Percentiles rank a stretch among this genome's conserved stretches.
Evolutionary conservation across 345 rosid genomes (phyloP).

Genomic region (Populus deltoides): DNA sequence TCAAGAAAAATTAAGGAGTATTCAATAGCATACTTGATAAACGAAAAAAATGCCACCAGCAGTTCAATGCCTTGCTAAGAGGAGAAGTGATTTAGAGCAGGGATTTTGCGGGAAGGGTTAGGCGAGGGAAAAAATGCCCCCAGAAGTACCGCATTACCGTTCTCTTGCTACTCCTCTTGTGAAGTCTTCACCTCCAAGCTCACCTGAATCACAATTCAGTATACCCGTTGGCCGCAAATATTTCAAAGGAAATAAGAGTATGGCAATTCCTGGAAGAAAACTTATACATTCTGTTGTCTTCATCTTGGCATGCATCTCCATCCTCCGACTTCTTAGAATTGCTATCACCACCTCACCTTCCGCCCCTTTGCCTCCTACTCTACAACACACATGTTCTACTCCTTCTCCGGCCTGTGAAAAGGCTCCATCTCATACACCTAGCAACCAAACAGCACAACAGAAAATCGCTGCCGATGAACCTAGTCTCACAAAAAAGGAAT

Average conservation of each 20-base stretch:
- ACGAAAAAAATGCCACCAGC: conserved; percentile 11
- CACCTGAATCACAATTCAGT: conserved; percentile 24
- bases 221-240: conserved; percentile 26
- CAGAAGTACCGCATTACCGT: conserved; percentile 47
- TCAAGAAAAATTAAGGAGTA: conserved; percentile 25
- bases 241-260: conserved; percentile 35
- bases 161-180: conserved; percentile 40
- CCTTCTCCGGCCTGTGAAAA: conserved; percentile 23
- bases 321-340: conserved; percentile 57
- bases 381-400: conserved; percentile 25
- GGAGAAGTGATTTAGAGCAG: conserved; percentile 31
- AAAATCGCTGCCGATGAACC: conserved; percentile 3
- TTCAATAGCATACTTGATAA: conserved; percentile 12
- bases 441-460: conserved; percentile 4
- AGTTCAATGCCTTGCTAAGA: conserved; percentile 4
- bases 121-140: conserved; percentile 50
- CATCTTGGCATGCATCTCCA: conserved; percentile 55
- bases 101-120: conserved; percentile 17
- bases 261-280: conserved; percentile 53
- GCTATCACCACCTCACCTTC: conserved; percentile 48
- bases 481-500: conserved; percentile 60
- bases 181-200: conserved; percentile 45
- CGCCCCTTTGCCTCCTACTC: conserved; percentile 30
- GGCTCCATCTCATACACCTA: conserved; percentile 15
- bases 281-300: conserved; percentile 61